Percentiles rank a stretch among this genome's conserved stretches.
Conservation (phyloP, 2,329 filamentous ascomycete species). For the Fusarium udum region DNA sequence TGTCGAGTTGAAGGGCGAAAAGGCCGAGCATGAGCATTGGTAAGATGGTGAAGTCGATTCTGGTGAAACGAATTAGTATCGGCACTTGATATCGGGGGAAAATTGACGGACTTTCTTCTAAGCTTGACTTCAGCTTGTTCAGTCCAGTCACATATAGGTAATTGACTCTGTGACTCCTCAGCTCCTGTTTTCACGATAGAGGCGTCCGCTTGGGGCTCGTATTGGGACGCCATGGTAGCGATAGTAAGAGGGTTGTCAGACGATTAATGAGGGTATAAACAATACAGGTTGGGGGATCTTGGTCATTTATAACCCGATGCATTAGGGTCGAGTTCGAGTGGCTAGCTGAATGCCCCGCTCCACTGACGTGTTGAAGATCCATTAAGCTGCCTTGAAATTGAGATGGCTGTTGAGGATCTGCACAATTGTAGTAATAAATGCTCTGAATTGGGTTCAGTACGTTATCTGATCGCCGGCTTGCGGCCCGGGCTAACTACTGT, state of each 20-base stretch:
- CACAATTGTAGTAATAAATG: not conserved
- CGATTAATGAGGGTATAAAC: rapidly evolving
- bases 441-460: not conserved
- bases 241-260: rapidly evolving
- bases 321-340: rapidly evolving
- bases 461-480: not conserved
- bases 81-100: rapidly evolving
- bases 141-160: not conserved
- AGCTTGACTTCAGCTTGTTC: not conserved
- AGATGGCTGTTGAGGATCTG: not conserved
- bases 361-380: not conserved
- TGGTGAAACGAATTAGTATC: rapidly evolving
- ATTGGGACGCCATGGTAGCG: rapidly evolving
- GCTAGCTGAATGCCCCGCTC: not conserved
- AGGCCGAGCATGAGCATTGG: conserved; percentile 13
- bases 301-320: not conserved
- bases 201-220: rapidly evolving
- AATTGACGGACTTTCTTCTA: not conserved
- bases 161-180: not conserved
- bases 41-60: not conserved
- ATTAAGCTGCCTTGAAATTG: not conserved
- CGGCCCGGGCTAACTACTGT: not conserved
- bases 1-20: not conserved
- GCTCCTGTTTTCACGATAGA: rapidly evolving
- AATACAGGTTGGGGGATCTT: rapidly evolving